Conservation (phyloP, 768 basidiomycete species). For the Pluteus cervinus region DNA sequence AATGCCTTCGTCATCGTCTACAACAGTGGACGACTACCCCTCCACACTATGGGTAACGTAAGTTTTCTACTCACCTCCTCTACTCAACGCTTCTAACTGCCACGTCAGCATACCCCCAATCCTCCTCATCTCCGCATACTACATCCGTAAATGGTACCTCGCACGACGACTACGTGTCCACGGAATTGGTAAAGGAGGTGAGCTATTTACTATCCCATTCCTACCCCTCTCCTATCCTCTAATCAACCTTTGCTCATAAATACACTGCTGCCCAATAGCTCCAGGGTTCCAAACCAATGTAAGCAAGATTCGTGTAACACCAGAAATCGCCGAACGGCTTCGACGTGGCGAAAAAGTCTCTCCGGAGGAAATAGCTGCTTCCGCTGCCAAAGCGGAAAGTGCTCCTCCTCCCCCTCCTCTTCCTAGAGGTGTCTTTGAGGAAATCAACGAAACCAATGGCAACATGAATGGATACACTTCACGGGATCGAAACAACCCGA, state of each 20-base stretch:
- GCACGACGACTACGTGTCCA: conserved; percentile 36
- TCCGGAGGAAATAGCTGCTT: conserved; percentile 45
- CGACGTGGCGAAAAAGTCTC: conserved; percentile 46
- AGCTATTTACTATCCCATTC: too few species aligned
- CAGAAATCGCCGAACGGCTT: conserved; percentile 49
- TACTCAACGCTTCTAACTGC: too few species aligned
- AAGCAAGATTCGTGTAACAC: conserved; percentile 41
- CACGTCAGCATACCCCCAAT: too few species aligned
- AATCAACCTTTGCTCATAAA: not conserved
- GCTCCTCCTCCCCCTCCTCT: conserved; percentile 2
- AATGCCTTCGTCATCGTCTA: too few species aligned
- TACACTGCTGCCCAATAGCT: conserved; percentile 21
- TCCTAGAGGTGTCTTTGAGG: conserved; percentile 11
- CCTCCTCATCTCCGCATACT: conserved; percentile 39
- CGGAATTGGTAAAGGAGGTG: conserved; percentile 55
- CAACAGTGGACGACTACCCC: too few species aligned
- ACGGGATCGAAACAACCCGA: too few species aligned
- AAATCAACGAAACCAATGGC: too few species aligned
- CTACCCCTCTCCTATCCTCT: too few species aligned
- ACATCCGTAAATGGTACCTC: conserved; percentile 43
- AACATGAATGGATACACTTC: too few species aligned
- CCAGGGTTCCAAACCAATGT: conserved; percentile 54
- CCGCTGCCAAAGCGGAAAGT: conserved; percentile 37
- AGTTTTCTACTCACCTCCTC: too few species aligned
- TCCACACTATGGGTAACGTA: too few species aligned